Conservation (phyloP, 2,329 filamentous ascomycete species). For the Hirsutella rhossiliensis region DNA sequence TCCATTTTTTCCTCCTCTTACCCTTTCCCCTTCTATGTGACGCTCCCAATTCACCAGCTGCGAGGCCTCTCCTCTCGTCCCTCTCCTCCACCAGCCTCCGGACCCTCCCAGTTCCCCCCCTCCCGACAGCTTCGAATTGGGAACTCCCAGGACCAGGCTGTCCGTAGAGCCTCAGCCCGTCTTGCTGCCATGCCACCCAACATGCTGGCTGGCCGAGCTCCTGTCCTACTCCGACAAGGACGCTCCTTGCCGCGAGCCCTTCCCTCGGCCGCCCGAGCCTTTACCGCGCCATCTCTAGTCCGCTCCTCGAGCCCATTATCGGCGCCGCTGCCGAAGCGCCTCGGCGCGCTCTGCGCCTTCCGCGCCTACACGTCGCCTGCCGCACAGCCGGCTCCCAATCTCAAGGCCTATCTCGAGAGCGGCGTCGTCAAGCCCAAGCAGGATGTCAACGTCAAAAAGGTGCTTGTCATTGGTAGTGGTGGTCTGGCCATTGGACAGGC, state of each 20-base stretch:
- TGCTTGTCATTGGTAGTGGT: constrained; percentile 90
- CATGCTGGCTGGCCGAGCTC: constrained; percentile 42
- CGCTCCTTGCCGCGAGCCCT: constrained; percentile 34
- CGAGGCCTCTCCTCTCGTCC: constrained; percentile 3
- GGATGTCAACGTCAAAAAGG: constrained; percentile 87
- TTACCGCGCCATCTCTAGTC: constrained; percentile 24
- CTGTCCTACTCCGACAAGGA: constrained; percentile 43
- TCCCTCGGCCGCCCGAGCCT: constrained; percentile 29
- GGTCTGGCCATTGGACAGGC: constrained; percentile 95
- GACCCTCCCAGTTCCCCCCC: constrained; percentile 10
- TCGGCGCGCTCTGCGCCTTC: constrained; percentile 33
- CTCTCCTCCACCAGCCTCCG: constrained; percentile 4
- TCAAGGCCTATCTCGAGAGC: constrained; percentile 80
- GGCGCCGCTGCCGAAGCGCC: constrained; percentile 28
- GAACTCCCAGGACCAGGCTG: constrained; percentile 17
- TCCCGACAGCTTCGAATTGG: constrained; percentile 15
- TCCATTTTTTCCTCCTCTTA: constrained; percentile 5
- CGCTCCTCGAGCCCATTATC: constrained; percentile 17
- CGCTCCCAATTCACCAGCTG: constrained; percentile 1
- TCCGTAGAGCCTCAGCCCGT: constrained; percentile 21
- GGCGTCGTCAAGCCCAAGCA: constrained; percentile 71
- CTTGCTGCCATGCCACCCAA: constrained; percentile 25
- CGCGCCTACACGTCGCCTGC: constrained; percentile 29
- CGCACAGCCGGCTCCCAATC: constrained; percentile 61
- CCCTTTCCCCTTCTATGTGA: constrained; percentile 4